phyloP scores from a whole-genome alignment of 306 rosid genomes.

The Inga laurina region DNA sequence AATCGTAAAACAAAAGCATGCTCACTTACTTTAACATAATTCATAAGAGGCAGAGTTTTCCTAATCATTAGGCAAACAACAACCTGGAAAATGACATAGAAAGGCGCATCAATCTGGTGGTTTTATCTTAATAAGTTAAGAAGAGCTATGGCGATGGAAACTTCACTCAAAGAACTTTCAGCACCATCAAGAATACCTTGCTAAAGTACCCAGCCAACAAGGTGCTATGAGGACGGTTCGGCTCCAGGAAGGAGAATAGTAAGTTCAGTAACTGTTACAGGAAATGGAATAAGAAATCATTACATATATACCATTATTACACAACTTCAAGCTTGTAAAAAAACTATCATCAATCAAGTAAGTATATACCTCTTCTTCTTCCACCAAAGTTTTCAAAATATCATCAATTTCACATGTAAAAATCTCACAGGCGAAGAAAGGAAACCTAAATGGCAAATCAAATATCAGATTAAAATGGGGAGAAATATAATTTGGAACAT shows the following conservation, averaged over 20 bases:
- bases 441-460: slow-evolving; percentile 68
- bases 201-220: slow-evolving; percentile 94
- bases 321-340: slow-evolving; percentile 19
- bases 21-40: slow-evolving; percentile 84
- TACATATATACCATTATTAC: slow-evolving; percentile 9
- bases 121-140: slow-evolving; percentile 8
- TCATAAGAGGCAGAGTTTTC: slow-evolving; percentile 91
- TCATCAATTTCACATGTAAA: slow-evolving; percentile 98
- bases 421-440: slow-evolving; percentile 94
- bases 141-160: slow-evolving; percentile 16
- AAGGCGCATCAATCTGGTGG: slow-evolving; percentile 22
- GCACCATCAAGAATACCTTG: slow-evolving; percentile 58
- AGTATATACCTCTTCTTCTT: slow-evolving; percentile 87
- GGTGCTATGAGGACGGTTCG: slow-evolving; percentile 77
- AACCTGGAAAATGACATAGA: slow-evolving; percentile 52
- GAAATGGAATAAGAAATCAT: slow-evolving; percentile 23
- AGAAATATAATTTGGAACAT: not conserved
- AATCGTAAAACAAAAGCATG: not conserved
- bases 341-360: slow-evolving; percentile 11
- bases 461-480: slow-evolving; percentile 33
- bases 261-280: slow-evolving; percentile 82
- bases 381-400: slow-evolving; percentile 95
- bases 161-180: slow-evolving; percentile 22
- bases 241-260: slow-evolving; percentile 94
- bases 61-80: slow-evolving; percentile 95